A percentile compares a stretch with the other conserved stretches of the same genome.
Conservation (phyloP, 2,329 filamentous ascomycete species). For the Trichoderma arundinaceum region DNA sequence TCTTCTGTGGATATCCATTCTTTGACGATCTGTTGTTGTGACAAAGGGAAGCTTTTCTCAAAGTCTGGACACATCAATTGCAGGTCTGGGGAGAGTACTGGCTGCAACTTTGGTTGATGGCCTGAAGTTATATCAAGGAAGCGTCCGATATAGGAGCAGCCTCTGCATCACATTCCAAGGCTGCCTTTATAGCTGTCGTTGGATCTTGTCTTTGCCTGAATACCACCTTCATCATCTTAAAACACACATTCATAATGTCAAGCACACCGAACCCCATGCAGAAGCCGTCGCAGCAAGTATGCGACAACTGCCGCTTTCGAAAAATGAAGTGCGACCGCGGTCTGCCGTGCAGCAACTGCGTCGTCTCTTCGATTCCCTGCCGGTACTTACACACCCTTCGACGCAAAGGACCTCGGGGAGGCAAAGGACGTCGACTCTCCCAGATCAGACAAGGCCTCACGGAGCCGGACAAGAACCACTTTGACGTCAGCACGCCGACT, state of each 20-base stretch:
- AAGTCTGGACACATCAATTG: constrained; percentile 4
- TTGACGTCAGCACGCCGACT: constrained; percentile 37
- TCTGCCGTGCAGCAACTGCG: constrained; percentile 41
- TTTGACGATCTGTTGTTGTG: neutral
- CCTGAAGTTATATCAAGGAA: neutral
- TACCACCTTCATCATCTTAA: neutral
- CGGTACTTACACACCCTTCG: constrained; percentile 42
- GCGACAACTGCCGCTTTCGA: constrained; percentile 43
- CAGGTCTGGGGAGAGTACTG: neutral
- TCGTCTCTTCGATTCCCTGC: constrained; percentile 38
- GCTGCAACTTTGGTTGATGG: neutral
- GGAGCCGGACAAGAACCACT: constrained; percentile 30
- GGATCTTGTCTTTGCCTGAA: neutral
- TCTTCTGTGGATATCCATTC: neutral
- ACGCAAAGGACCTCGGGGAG: constrained; percentile 40
- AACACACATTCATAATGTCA: constrained; percentile 2
- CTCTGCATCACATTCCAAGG: too few relatives aligned
- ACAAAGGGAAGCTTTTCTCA: neutral
- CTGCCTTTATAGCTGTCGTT: neutral
- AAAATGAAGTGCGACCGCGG: constrained; percentile 46
- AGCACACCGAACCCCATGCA: neutral
- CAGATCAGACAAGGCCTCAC: constrained; percentile 39
- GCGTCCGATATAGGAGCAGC: neutral
- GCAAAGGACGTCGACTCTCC: constrained; percentile 40
- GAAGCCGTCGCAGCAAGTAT: constrained; percentile 36